Conservation (phyloP, 805 yeast genomes). For the Geotrichum ghanense region DNA sequence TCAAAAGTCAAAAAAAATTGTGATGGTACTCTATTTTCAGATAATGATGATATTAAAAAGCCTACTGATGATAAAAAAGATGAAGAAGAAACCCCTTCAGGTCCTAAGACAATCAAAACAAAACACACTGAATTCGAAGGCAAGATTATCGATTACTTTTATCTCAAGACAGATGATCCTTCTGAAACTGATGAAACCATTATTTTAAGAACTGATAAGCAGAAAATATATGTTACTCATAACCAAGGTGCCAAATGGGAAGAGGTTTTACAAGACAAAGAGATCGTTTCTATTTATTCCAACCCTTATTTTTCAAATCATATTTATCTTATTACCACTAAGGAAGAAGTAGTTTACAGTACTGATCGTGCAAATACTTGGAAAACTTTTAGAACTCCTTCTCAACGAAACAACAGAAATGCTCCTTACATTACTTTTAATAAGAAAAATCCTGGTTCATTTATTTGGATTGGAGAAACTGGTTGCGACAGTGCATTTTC, state of each 20-base stretch:
- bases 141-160: slow-evolving; percentile 41
- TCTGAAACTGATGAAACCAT: slow-evolving; percentile 49
- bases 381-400: slow-evolving; percentile 36
- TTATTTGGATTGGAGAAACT: slow-evolving; percentile 59
- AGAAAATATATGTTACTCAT: slow-evolving; percentile 51
- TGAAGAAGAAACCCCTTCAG: slow-evolving; percentile 26
- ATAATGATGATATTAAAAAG: slow-evolving; percentile 25
- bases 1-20: slow-evolving; percentile 22
- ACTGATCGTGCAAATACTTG: slow-evolving; percentile 58
- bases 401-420: slow-evolving; percentile 30
- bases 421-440: slow-evolving; percentile 47
- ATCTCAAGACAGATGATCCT: slow-evolving; percentile 42
- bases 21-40: slow-evolving; percentile 10
- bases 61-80: slow-evolving; percentile 27
- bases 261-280: slow-evolving; percentile 29
- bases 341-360: slow-evolving; percentile 44
- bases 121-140: slow-evolving; percentile 39
- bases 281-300: slow-evolving; percentile 42
- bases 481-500: slow-evolving; percentile 41
- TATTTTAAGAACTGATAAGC: slow-evolving; percentile 42
- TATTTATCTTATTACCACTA: slow-evolving; percentile 41
- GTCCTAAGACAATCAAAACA: slow-evolving; percentile 28
- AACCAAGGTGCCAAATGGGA: slow-evolving; percentile 52
- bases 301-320: slow-evolving; percentile 52
- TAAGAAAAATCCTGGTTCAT: slow-evolving; percentile 39